Evolutionary conservation across 2,329 filamentous ascomycete genomes (phyloP), one percentile per base, ranked within the genome.

Genomic region (Apiospora marii): DNA sequence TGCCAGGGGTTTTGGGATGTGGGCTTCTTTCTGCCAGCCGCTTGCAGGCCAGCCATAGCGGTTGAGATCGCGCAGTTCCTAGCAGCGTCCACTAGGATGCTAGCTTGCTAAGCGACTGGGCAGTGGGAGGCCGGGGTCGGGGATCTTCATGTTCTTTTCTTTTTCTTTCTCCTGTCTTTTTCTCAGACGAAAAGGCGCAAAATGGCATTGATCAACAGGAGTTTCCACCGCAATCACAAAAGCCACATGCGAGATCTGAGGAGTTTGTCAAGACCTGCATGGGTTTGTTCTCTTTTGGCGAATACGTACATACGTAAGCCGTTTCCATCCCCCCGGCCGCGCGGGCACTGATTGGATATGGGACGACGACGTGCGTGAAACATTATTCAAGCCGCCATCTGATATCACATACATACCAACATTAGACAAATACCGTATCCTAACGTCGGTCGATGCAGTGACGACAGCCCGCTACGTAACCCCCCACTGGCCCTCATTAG

Each of bases 151-250:
- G 5, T 4, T 34, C 34, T 7, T 58, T 27, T 58, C 14, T 34
- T 14, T 19, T 34, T 30, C 14, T 16, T 6, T 61, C 53, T 64
- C 58, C 58, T 64, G 58, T 64, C 30, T 64, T 41, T 41, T 64
- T 8, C 30, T 64, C 58, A 37, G 58, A 64, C 58, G 58, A 64
- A 64, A 13, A 41, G 12, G 34, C 34, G 58, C 58, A 24, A 41
- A n/a, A 64, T 24, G 58, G 58, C 58, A 64, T 37, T 64, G 58
- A 64, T 64, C 58, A 64, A 41, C 58, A 64, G 58, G 58, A 37
- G 58, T 64, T 64, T 64, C 58, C 58, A 64, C 58, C 19, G 46
- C 58, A 61, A 61, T 61, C 53, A 37, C 8, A 8, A n/a, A 37
- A 19, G 58, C 46, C 46, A 61, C 34, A 64, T 64, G 58, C 58